Evolutionary conservation across 2,329 filamentous ascomycete species (phyloP), one percentile per base, ranked within the genome.

Genomic region (Ustulina deusta): DNA sequence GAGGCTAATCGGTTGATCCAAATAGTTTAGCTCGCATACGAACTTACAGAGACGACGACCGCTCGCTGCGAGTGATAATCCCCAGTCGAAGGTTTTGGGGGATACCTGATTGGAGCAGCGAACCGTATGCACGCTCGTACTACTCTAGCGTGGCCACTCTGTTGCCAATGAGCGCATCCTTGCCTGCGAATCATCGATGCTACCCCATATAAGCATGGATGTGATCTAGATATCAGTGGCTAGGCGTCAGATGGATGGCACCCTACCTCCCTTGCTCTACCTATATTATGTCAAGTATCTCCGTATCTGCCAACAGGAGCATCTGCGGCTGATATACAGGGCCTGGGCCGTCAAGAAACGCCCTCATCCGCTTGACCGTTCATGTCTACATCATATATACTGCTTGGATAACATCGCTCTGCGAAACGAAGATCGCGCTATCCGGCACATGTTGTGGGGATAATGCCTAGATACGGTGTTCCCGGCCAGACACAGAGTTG

Each of bases 291-390:
- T 48, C 64, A 48, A 54, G 54, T 44, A 56, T 42, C 51, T 36
- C 22, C 29, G 32, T 56, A 34, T 32, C 42, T 34, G 25, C 44
- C 40, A 60, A 60, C 10, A n/a, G 44, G 22, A 49, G 48, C 44
- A 52, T 34, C 34, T 62, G 64, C 44, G 59, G 64, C 52, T 66
- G 64, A 66, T 57, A 38, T 51, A 46, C 34, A 57, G 20, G 56
- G 17, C 13, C 55, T 15, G 10, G 49, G 25, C 11, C 17, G 25
- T 48, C 20, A 62, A 48, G 29, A 29, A 56, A 22, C 42, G 15
- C 22, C 9, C 4, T 22, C 48, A 32, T 34, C 15, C 15, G 40
- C 29, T 49, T 22, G 22, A 20, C 6, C 10, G 15, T 20, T 48
- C 17, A 11, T 27, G 52, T 17, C 27, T 17, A 17, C 15, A n/a